Evolutionary conservation across 345 rosid species (phyloP), one percentile per base, ranked within the genome.

Genomic region (Stellera chamaejasme): DNA sequence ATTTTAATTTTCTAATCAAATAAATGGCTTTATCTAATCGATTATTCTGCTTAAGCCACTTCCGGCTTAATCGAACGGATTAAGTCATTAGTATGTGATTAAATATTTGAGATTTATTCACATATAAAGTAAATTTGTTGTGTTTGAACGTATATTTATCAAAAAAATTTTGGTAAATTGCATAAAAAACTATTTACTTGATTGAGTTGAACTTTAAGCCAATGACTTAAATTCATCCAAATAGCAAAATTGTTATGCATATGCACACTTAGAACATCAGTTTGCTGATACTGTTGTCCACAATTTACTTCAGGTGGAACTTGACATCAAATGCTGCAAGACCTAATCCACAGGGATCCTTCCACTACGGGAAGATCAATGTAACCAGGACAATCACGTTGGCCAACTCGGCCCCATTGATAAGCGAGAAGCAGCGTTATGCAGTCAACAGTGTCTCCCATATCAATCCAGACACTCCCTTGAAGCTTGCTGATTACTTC

Each of bases 311-410:
- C 62, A 83, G 90, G 77, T 82, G 95, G 95, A 91, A 91, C 68
- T 76, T 91, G 70, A 91, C 96, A 5, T 85, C 96, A 48, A 91
- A 75, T 70, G 96, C 96, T 55, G 96, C 98, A 16, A 85, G 98
- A 65, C 95, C 95, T n/a, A 91, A 91, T 63, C 98, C 98, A 58
- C 96, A 91, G 67, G 98, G 98, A 10, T 91, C 98, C 0, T 91
- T 26, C 72, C 98, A 91, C 54, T 91, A 91, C 5, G 98, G 98
- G 61, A 72, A 47, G 60, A 83, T 91, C 57, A 55, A 27, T 10
- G 39, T 82, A 13, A 75, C 89, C 2, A 79, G 66, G 73, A 74
- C 84, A 11, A 72, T 85, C 25, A 65, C 79, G 0, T 66, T 88
- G 71, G 75, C 81, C n/a, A 91, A 77, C 60, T 82, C 98, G 11